Evolutionary conservation across 441 rosid genomes (phyloP).

Genomic region (Geranium incanum): DNA sequence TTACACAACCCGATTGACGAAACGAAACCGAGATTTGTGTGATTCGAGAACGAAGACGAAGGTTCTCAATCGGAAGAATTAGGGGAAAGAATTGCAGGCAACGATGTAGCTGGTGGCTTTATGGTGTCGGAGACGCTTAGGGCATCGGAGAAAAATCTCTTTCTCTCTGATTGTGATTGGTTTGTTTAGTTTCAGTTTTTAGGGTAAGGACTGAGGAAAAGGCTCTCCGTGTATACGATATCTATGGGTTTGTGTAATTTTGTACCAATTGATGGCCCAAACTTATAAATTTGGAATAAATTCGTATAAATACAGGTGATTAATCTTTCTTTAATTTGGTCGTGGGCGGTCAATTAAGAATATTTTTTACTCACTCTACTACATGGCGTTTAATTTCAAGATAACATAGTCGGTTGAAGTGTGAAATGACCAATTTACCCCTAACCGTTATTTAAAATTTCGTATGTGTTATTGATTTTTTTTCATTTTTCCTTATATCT

Average conservation of each 20-base stretch:
- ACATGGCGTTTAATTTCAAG: too few species aligned
- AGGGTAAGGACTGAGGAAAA: constrained; percentile 6
- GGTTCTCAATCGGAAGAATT: not conserved
- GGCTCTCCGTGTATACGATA: not conserved
- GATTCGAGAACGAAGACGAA: not conserved
- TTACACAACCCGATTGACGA: not conserved
- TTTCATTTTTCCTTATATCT: too few species aligned
- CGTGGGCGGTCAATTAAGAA: too few species aligned
- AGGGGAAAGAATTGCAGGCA: constrained; percentile 1
- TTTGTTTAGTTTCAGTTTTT: not conserved
- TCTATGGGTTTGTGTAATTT: not conserved
- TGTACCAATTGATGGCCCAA: not conserved
- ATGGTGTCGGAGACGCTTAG: not conserved
- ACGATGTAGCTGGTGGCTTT: not conserved
- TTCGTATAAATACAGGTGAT: too few species aligned
- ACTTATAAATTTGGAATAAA: too few species aligned
- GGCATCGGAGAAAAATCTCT: constrained; percentile 8
- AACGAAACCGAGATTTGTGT: constrained; percentile 2
- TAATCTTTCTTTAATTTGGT: too few species aligned
- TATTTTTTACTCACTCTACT: too few species aligned
- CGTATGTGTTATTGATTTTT: too few species aligned
- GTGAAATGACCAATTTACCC: too few species aligned
- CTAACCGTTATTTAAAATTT: too few species aligned
- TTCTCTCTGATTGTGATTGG: not conserved
- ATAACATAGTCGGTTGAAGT: too few species aligned